Evolutionary conservation across 1,284 basidiomycete species (phyloP), one percentile per base, ranked within the genome.

Genomic region (Anthracocystis panici-leucophaei): DNA sequence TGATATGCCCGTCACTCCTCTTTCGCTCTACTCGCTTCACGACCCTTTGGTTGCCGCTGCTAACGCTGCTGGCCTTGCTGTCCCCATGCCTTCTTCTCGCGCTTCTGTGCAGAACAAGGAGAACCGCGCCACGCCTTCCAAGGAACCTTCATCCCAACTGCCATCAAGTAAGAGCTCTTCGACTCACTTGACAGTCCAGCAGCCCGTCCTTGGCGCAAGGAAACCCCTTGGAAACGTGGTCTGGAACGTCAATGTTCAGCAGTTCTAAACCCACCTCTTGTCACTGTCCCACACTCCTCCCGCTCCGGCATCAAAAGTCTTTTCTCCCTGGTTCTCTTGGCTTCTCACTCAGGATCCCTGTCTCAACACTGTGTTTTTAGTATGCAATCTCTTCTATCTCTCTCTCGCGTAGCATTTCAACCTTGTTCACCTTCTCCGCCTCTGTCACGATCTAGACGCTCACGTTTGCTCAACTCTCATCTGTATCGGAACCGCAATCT

Each of bases 1-100:
- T 56, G 82, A 83, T 40, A 79, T 85, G 77, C 83, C 83, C 6
- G 78, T 85, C 44, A 85, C 83, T 8, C 83, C 83, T 21, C 62
- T 84, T 21, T 82, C 82, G 29, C 72, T 84, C 35, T 78, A 82
- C 64, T 80, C 80, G 23, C 57, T 79, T n/a, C 79, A 79, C 59
- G 83, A 82, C 56, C 80, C 79, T 11, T 57, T 82, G 35, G 65
- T 65, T 5, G 62, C 80, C 3, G 70, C 77, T 38, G 77, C 75
- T 20, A 65, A 57, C 27, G 73, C 63, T 2, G 61, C 65, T 4
- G 70, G 70, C 16, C 46, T 73, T 53, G 60, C 70, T n/a, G 70
- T 73, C 4, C 65, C 71, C 20, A 52, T 65, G 42, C 71, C 65
- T n/a, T 59, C 63, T 9, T 66, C 66, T 21, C 72, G 65, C 11